Percentiles rank a stretch among this genome's conserved stretches.
These are phyloP conservation scores for Volvox africanus DNA, from an alignment of 139 green algal species.

Conservation along the genomic window DNA sequence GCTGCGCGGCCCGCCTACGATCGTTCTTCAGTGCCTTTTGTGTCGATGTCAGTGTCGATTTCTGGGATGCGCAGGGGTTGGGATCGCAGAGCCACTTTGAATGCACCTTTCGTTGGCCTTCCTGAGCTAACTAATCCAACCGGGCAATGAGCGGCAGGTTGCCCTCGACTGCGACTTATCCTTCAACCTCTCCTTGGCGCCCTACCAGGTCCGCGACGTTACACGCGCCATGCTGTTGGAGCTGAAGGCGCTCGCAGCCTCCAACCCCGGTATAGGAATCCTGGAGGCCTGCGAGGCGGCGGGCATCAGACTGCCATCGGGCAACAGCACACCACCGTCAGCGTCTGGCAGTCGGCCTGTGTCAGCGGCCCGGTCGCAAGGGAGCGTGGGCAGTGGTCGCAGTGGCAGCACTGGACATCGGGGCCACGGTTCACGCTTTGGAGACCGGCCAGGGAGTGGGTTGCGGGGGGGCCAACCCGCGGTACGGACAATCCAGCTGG, in stretches of 20 bases:
- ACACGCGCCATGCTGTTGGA: slow-evolving; percentile 59
- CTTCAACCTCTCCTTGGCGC: no score
- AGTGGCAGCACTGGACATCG: not conserved
- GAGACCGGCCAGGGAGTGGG: not conserved
- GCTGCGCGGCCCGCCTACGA: no score
- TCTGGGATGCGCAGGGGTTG: no score
- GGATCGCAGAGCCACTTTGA: no score
- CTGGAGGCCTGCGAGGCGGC: slow-evolving; percentile 52
- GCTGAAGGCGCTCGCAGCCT: slow-evolving; percentile 48
- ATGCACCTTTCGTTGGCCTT: no score
- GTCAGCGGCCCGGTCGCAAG: not conserved
- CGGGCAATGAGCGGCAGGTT: no score
- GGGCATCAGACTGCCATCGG: slow-evolving; percentile 58
- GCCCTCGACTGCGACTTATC: no score
- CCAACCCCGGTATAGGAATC: slow-evolving; percentile 56
- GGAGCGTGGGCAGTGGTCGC: slow-evolving; percentile 19
- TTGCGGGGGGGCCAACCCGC: not conserved
- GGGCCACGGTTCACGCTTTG: not conserved
- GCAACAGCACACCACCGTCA: slow-evolving; percentile 27
- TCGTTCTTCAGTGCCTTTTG: no score
- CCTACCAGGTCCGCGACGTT: slow-evolving; percentile 30
- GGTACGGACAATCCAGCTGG: slow-evolving; percentile 26
- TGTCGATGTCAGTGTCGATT: no score
- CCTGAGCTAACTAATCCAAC: no score
- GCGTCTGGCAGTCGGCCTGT: slow-evolving; percentile 30